Conservation (phyloP, 2,329 filamentous ascomycete genomes). For the Penicillium expansum region DNA sequence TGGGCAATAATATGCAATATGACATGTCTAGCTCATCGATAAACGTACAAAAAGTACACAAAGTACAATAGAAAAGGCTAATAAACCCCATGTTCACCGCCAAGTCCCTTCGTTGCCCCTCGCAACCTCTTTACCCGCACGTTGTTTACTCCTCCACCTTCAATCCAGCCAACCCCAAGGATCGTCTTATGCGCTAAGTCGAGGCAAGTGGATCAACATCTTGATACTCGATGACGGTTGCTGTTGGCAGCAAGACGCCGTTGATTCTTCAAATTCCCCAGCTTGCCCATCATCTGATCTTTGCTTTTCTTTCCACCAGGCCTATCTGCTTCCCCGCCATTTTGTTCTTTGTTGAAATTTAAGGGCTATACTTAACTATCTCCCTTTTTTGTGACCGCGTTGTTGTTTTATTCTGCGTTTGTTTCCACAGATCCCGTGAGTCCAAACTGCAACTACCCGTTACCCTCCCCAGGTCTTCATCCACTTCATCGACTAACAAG, state of each 20-base stretch:
- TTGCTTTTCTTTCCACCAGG: conserved; percentile 13
- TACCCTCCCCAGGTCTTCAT: not conserved
- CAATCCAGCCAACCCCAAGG: conserved; percentile 28
- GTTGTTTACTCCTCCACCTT: conserved; percentile 34
- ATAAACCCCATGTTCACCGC: conserved; percentile 22
- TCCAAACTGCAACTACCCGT: conserved; percentile 19
- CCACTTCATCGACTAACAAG: conserved; percentile 11
- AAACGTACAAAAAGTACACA: not conserved
- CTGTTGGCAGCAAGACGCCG: conserved; percentile 20
- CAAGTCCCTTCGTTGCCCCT: conserved; percentile 30
- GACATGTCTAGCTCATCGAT: not conserved
- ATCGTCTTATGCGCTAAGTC: conserved; percentile 21
- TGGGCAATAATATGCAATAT: conserved; percentile 8
- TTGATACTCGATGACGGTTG: conserved; percentile 26
- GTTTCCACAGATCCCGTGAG: conserved; percentile 22
- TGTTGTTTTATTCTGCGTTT: conserved; percentile 16
- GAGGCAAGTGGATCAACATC: conserved; percentile 20
- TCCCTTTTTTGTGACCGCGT: conserved; percentile 8
- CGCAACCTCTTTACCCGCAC: conserved; percentile 31
- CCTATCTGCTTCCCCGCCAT: conserved; percentile 3
- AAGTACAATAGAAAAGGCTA: not conserved
- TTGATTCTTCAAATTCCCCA: conserved; percentile 31
- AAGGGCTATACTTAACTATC: conserved; percentile 1
- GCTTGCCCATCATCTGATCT: conserved; percentile 14
- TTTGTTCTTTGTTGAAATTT: conserved; percentile 5